Conservation (phyloP, 2,329 filamentous ascomycete species). For the Macrophomina tecta region DNA sequence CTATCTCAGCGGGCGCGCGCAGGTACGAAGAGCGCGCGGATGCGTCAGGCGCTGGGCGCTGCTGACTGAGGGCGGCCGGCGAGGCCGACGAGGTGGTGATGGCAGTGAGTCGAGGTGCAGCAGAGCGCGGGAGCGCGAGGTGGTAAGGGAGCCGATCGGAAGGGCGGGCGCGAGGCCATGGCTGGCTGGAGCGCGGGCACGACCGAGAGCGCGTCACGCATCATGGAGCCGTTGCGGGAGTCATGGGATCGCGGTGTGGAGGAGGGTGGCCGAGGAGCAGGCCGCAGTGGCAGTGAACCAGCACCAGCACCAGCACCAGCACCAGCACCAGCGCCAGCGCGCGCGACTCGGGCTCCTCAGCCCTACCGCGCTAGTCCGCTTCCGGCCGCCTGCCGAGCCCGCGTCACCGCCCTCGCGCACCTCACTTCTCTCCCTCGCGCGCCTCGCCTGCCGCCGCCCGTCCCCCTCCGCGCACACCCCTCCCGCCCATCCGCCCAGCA, state of each 20-base stretch:
- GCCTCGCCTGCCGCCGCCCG: neutral
- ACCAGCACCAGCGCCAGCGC: neutral
- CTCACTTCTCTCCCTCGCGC: neutral
- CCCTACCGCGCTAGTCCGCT: slow-evolving; percentile 5
- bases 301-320: too few species aligned
- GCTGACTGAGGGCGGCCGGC: neutral
- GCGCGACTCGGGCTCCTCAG: neutral
- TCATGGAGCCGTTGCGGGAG: neutral
- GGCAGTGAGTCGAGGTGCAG: slow-evolving; percentile 8
- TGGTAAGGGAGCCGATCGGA: slow-evolving; percentile 12
- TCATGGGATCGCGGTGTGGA: slow-evolving; percentile 15
- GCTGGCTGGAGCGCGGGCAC: neutral
- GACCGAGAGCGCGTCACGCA: slow-evolving; percentile 1
- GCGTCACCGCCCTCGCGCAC: slow-evolving; percentile 11
- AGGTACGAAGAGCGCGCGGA: neutral
- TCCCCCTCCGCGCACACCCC: neutral
- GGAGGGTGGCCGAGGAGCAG: neutral
- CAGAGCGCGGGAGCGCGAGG: slow-evolving; percentile 5
- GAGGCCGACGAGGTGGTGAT: slow-evolving; percentile 1
- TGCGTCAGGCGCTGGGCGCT: neutral
- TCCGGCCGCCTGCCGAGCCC: neutral
- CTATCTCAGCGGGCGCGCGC: neutral
- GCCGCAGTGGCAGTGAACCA: slow-evolving; percentile 8
- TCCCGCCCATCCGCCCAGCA: slow-evolving; percentile 15
- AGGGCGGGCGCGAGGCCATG: neutral